A percentile compares a stretch with the other conserved stretches of the same genome.
Evolutionary conservation across 148 eudicot genomes (phyloP).

Genomic region (Silene uniflora): DNA sequence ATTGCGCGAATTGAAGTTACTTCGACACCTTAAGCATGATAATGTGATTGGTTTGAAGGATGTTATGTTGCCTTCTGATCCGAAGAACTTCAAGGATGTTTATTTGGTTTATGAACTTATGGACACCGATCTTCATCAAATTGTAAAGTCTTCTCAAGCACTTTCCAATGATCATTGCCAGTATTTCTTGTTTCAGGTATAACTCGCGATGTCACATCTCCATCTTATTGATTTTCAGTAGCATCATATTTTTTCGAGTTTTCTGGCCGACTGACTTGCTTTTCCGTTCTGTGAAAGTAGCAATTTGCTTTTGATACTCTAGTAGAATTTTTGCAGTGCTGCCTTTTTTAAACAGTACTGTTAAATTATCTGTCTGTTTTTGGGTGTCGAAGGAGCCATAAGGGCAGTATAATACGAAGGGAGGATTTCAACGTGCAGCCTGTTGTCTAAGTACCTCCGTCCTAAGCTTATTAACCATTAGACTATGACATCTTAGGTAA

Average conservation of each 20-base stretch:
- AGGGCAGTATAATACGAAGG: too few species aligned
- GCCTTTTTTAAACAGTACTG: too few species aligned
- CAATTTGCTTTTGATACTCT: neutral
- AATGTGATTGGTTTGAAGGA: conserved; percentile 63
- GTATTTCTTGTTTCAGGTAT: conserved; percentile 65
- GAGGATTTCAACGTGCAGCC: too few species aligned
- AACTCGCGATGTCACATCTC: neutral
- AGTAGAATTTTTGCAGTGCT: too few species aligned
- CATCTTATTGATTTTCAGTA: neutral
- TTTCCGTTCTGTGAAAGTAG: neutral
- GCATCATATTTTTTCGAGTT: neutral
- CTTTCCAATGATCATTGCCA: conserved; percentile 64
- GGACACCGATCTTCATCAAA: conserved; percentile 79
- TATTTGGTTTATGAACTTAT: conserved; percentile 68
- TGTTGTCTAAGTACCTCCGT: too few species aligned
- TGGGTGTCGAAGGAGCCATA: too few species aligned
- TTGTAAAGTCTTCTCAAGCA: conserved; percentile 60
- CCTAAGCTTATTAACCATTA: too few species aligned
- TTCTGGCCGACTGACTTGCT: neutral
- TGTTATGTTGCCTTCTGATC: conserved; percentile 57
- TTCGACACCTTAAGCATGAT: conserved; percentile 58
- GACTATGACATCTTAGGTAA: too few species aligned
- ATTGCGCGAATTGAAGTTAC: conserved; percentile 63
- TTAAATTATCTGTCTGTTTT: too few species aligned
- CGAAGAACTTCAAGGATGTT: conserved; percentile 58